Evolutionary conservation across 768 basidiomycete genomes (phyloP), one percentile per base, ranked within the genome.

Genomic region (Lactarius hatsudake): DNA sequence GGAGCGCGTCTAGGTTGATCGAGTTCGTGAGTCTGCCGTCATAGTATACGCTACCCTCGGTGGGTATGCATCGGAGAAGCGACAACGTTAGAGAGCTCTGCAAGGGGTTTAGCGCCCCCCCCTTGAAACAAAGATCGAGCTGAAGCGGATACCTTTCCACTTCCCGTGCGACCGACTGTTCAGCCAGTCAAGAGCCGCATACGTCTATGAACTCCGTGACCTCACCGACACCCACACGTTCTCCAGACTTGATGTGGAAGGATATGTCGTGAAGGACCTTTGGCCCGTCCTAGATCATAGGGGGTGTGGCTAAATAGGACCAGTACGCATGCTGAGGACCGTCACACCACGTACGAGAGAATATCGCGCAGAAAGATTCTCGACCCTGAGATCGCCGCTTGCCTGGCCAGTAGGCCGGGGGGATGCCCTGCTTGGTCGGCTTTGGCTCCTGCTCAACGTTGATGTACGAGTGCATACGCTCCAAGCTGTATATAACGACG

Each of bases 131-230:
- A 62, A 26, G 64, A 67, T 17, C 60, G 73, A 54, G 23, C 32
- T 26, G 32, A 40, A 57, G 15, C 4, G 26, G 20, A 26, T 59
- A 78, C 79, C 76, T 82, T 82, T 48, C 86, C 86, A 71, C 82
- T 83, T 18, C 86, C 86, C 3, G 86, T 88, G 23, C 86, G 75
- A 3, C 86, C 86, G 40, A 87, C 84, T 82, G 28, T n/a, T 54
- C 9, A 5, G 17, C 23, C n/a, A 3, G 51, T 59, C 38, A 58
- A 26, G 9, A 73, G 15, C 65, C 23, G 42, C 45, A 40, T 13
- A 17, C 42, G 30, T 3, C 40, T 30, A n/a, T 43, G 28, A 5
- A n/a, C n/a, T 72, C n/a, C n/a, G n/a, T n/a, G n/a, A n/a, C n/a
- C 81, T 62, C 45, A 81, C 82, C 82, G 60, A 87, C 79, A 40